Conservation (phyloP, 768 basidiomycete genomes). For the Pleurotus platypus region DNA sequence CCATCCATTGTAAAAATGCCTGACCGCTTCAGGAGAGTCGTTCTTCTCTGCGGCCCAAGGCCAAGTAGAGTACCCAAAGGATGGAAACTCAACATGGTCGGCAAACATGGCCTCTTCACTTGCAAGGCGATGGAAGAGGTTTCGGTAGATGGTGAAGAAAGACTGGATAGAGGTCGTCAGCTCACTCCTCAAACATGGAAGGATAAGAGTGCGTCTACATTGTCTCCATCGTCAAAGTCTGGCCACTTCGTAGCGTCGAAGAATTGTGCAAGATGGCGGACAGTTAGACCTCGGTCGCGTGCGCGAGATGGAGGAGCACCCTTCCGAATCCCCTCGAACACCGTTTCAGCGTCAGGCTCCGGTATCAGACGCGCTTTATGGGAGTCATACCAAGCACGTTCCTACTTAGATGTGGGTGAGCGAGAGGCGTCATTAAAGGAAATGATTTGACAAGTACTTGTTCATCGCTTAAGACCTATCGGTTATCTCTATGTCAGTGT, state of each 20-base stretch:
- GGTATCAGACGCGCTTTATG: conserved; percentile 80
- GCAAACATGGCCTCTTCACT: conserved; percentile 67
- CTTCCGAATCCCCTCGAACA: conserved; percentile 81
- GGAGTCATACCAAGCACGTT: conserved; percentile 97
- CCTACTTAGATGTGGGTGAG: conserved; percentile 50
- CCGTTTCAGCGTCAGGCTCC: conserved; percentile 78
- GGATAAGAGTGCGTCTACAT: conserved; percentile 37
- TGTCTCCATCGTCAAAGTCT: conserved; percentile 57
- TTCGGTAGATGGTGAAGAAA: conserved; percentile 87
- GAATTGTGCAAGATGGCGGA: conserved; percentile 80
- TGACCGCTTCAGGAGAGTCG: conserved; percentile 47
- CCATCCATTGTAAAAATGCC: conserved; percentile 85
- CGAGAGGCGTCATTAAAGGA: neutral
- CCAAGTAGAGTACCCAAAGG: conserved; percentile 81
- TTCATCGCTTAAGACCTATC: conserved; percentile 87
- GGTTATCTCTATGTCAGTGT: conserved; percentile 3
- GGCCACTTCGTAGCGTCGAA: conserved; percentile 72
- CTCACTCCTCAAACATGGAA: neutral
- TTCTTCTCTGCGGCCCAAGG: conserved; percentile 54
- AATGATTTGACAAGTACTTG: conserved; percentile 50
- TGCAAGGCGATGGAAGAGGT: conserved; percentile 78
- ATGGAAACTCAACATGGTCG: conserved; percentile 55
- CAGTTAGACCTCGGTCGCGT: conserved; percentile 73
- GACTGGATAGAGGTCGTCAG: conserved; percentile 42
- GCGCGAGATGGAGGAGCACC: conserved; percentile 55